Evolutionary conservation across 2,329 filamentous ascomycete species (phyloP).

Genomic region (Curvularia eragrostidis): DNA sequence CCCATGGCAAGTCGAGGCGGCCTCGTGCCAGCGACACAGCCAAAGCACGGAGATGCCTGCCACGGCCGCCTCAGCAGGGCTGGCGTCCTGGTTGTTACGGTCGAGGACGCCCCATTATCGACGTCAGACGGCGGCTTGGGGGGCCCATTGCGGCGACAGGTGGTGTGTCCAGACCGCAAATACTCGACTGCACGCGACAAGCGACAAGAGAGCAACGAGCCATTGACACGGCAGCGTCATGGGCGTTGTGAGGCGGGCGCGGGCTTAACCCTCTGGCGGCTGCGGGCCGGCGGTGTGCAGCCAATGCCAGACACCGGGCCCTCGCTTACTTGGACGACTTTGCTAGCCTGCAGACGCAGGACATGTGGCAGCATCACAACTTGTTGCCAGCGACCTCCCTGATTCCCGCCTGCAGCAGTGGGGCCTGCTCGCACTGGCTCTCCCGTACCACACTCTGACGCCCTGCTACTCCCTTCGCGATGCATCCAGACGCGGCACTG

Average conservation of each 20-base stretch:
- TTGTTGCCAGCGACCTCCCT: constrained; percentile 46
- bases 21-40: constrained; percentile 3
- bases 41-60: constrained; percentile 18
- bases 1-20: constrained; percentile 14
- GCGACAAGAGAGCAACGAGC: constrained; percentile 24
- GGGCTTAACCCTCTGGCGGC: constrained; percentile 34
- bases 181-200: constrained; percentile 34
- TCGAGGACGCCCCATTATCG: constrained; percentile 11
- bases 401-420: constrained; percentile 45
- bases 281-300: constrained; percentile 33
- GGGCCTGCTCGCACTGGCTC: constrained; percentile 44
- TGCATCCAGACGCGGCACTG: constrained; percentile 35
- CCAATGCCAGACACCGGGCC: constrained; percentile 39
- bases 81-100: constrained; percentile 9
- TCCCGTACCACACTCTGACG: constrained; percentile 43
- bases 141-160: constrained; percentile 35
- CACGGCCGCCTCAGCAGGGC: constrained; percentile 21
- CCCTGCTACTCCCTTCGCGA: constrained; percentile 36
- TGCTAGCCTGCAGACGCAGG: constrained; percentile 49
- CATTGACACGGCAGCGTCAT: constrained; percentile 24
- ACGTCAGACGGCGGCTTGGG: constrained; percentile 33
- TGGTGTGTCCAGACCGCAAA: constrained; percentile 37
- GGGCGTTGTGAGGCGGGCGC: constrained; percentile 41
- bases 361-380: constrained; percentile 51
- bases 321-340: constrained; percentile 39